Base-by-base conservation (phyloP, 805 yeast species). In the Isabelozyma rhagii region DNA sequence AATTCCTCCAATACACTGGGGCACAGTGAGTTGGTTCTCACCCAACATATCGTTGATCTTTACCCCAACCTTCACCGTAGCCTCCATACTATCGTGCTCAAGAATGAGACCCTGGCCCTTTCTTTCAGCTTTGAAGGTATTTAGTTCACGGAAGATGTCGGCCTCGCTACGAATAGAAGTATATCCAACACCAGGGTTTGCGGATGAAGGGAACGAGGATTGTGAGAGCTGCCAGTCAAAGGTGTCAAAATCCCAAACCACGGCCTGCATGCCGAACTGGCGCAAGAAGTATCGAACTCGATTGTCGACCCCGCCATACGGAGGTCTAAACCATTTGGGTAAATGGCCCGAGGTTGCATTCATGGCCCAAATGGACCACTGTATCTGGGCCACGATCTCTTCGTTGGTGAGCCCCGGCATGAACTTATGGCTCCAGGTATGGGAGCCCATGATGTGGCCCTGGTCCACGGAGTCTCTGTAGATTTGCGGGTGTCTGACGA, bases 301-400 rank as follows among this genome's bases (percentile, higher is more conserved):
- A 63, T 91, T 85, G 69, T 93, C 99, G 34, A 89, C 77, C 0
- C 96, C 97, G 0, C 98, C 99, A 63, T 89, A 93, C 0, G 99
- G 99, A 0, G 99, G 99, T 56, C 99, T 79, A 66, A 88, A 93
- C 88, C 93, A 93, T 60, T 85, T 86, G 6, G 99, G 99, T 8
- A 88, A 63, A 59, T 91, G 92, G 27, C 84, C 75, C 0, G 89
- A 88, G 0, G 97, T 91, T 1, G 97, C 97, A 70, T 93, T 92
- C 91, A 92, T 89, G 5, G 97, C 97, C 97, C 97, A 93, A 31
- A 90, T 83, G 1, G 96, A 84, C 99, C 99, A 93, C 66, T 92
- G 85, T 39, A 93, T 69, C 64, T 93, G 96, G 0, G 97, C 96
- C 49, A 87, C 83, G 15, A 93, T 82, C 53, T 89, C 81, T 67